These are phyloP conservation scores for Phytophthora cactorum DNA, from an alignment of 352 stramenopile genomes.

Conservation along the genomic window DNA sequence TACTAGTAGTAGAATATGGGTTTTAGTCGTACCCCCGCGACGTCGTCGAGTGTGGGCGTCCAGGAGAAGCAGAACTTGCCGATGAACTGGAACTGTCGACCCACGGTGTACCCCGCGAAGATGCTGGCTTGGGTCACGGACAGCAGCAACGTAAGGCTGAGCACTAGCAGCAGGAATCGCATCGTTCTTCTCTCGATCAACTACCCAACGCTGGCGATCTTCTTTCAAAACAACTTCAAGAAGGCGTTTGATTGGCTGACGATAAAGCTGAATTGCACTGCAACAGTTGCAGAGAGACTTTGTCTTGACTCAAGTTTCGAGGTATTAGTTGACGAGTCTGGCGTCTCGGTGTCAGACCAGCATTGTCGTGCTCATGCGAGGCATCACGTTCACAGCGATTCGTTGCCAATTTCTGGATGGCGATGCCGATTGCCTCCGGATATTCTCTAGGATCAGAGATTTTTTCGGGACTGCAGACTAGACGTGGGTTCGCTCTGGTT, in stretches of 20 bases:
- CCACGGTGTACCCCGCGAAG: constrained; percentile 66
- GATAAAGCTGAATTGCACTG: background rate
- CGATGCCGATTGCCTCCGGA: background rate
- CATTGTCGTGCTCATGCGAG: background rate
- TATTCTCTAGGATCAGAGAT: constrained; percentile 11
- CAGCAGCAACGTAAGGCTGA: constrained; percentile 6
- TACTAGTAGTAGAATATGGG: background rate
- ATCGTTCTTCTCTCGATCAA: constrained; percentile 11
- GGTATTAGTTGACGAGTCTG: background rate
- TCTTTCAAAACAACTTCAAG: constrained; percentile 34
- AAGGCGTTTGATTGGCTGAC: constrained; percentile 23
- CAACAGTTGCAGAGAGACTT: background rate
- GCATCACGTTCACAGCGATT: background rate
- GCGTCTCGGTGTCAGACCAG: constrained; percentile 19
- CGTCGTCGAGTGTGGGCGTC: constrained; percentile 55
- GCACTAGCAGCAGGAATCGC: constrained; percentile 19
- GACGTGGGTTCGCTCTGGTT: constrained; percentile 18
- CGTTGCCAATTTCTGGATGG: constrained; percentile 13
- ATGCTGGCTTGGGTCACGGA: constrained; percentile 39
- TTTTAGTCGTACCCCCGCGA: constrained; percentile 52
- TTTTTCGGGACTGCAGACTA: constrained; percentile 14
- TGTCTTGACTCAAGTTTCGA: background rate
- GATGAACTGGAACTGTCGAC: constrained; percentile 77
- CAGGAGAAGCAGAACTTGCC: constrained; percentile 88
- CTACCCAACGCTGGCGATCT: constrained; percentile 20